Evolutionary conservation across 83 land plant species (phyloP).

Genomic region (Isoetes engelmannii): DNA sequence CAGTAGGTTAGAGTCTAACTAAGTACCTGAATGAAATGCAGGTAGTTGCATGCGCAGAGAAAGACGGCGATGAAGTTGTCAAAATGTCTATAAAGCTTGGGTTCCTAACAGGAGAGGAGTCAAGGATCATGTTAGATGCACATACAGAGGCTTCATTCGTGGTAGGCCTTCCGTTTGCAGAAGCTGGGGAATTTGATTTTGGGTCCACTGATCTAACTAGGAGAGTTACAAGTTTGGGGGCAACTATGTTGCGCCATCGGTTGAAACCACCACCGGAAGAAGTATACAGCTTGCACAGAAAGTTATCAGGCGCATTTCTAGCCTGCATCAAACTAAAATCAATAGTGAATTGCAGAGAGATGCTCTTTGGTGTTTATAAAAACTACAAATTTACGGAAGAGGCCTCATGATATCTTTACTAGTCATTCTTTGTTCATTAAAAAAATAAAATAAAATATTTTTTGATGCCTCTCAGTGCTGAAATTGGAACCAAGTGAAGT

Average conservation of each 20-base stretch:
- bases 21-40: constrained; percentile 16
- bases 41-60: constrained; percentile 92
- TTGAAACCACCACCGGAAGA: constrained; percentile 98
- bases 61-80: constrained; percentile 59
- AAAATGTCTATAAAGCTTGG: constrained; percentile 81
- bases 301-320: constrained; percentile 90
- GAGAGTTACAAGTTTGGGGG: constrained; percentile 69
- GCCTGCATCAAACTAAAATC: constrained; percentile 95
- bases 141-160: constrained; percentile 92
- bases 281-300: constrained; percentile 92
- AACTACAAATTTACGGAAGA: constrained; percentile 42
- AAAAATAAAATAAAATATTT: too few relatives aligned
- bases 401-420: not conserved
- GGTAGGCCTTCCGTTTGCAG: constrained; percentile 87
- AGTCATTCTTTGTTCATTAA: too few relatives aligned
- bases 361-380: constrained; percentile 55
- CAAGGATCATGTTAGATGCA: constrained; percentile 75
- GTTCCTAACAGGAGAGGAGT: constrained; percentile 86
- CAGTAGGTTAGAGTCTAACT: not conserved
- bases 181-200: constrained; percentile 78
- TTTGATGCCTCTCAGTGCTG: too few relatives aligned
- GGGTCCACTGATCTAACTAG: constrained; percentile 54
- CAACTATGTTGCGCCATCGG: constrained; percentile 84
- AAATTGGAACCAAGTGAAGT: too few relatives aligned
- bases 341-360: constrained; percentile 78